Base-by-base conservation (phyloP, 2,329 filamentous ascomycete genomes). In the Cylindrodendrum hubeiense region DNA sequence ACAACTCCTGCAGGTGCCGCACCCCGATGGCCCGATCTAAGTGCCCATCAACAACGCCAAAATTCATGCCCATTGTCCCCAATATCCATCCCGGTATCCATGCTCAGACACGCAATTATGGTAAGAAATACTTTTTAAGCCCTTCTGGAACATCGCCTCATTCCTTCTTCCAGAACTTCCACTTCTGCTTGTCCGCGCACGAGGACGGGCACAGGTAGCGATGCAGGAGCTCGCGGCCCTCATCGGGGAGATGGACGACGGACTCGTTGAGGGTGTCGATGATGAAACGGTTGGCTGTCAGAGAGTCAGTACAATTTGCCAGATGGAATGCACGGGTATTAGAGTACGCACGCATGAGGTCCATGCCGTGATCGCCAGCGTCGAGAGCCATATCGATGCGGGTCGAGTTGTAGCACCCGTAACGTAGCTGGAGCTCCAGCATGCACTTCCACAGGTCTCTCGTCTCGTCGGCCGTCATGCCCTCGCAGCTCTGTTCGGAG, bases 361-460 rank as follows among this genome's bases (percentile, higher is more conserved):
- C 73, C 10, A 80, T 57, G 13, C 77, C 80, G 9, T 79, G 72
- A 5, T 83, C 79, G 22, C 80, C 79, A 0, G 81, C 80, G 44
- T 79, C 79, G 15, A 84, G 72, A 1, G 84, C 84, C 44, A 85
- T 77, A 52, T 83, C 82, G 71, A 86, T 84, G 33, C 84, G 75
- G 15, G 83, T 82, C 19, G 83, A 86, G 28, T 81, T 84, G 67
- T 86, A 86, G 74, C 84, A 86, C 6, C 81, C 80, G 56, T 83
- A 86, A 5, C 75, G 78, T 65, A 78, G 76, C 71, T 86, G 84
- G 9, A 86, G 76, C 51, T 82, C 79, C 2, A 86, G 77, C 84
- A 86, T 86, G 67, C 83, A 83, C 52, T 76, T 73, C 84, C 84
- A 86, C 3, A 86, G 71, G 37, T 80, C 78, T 21, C 78, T 75